phyloP scores from a whole-genome alignment of 345 rosid species.

The Barbarea vulgaris region DNA sequence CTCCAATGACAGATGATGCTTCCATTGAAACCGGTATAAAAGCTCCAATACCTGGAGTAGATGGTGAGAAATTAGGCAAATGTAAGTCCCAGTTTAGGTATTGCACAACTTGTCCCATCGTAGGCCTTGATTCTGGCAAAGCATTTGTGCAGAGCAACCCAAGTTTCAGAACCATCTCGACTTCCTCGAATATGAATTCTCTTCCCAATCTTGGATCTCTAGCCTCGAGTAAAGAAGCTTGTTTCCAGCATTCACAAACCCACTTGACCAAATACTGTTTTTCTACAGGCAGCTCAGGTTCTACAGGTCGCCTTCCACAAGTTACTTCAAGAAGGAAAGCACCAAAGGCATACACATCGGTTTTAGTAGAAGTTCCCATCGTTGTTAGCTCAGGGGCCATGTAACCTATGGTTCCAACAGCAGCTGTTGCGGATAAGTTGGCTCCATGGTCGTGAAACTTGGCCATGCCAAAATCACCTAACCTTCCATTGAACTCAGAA shows the following conservation, averaged over 20 bases:
- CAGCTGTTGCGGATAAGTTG: constrained; percentile 39
- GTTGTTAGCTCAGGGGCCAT: constrained; percentile 46
- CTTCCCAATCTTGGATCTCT: constrained; percentile 36
- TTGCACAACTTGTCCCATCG: constrained; percentile 6
- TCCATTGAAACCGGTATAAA: not conserved
- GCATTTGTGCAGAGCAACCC: constrained; percentile 19
- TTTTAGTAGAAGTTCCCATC: constrained; percentile 39
- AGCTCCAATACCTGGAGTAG: constrained; percentile 1
- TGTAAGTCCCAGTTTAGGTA: not conserved
- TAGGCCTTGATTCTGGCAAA: constrained; percentile 16
- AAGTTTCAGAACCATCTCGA: constrained; percentile 20
- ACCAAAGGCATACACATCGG: constrained; percentile 41
- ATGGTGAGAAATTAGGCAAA: not conserved
- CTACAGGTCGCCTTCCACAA: constrained; percentile 33
- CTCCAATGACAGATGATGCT: not conserved
- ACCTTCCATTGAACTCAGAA: constrained; percentile 39
- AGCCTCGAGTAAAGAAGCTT: constrained; percentile 28
- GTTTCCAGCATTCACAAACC: constrained; percentile 30
- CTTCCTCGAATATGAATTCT: not conserved
- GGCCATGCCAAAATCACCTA: constrained; percentile 56
- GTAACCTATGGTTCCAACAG: constrained; percentile 50
- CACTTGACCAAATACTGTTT: constrained; percentile 25
- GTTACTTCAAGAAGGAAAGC: constrained; percentile 8
- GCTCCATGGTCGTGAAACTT: constrained; percentile 37
- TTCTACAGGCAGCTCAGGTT: not conserved